Conservation (phyloP, 805 yeast species). For the Tetrapisispora iriomotensis region DNA sequence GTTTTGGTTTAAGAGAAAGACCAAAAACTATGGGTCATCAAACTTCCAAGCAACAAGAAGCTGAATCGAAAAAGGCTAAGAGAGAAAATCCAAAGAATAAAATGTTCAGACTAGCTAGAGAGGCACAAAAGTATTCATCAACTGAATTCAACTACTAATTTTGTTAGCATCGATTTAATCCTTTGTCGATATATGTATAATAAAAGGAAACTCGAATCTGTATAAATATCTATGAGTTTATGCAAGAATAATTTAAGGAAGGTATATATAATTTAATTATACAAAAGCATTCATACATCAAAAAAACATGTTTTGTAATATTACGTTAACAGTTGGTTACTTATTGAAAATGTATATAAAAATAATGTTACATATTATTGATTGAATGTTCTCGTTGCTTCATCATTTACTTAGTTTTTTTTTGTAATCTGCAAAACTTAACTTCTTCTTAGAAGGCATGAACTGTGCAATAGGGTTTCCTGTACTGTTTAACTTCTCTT, state of each 20-base stretch:
- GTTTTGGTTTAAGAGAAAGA: constrained; percentile 89
- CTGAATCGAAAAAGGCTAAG: constrained; percentile 33
- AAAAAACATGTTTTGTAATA: too few species aligned
- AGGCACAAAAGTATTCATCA: constrained; percentile 51
- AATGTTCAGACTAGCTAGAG: constrained; percentile 66
- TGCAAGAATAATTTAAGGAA: background rate
- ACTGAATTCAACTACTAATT: constrained; percentile 59
- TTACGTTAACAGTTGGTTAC: too few species aligned
- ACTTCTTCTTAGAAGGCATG: constrained; percentile 20
- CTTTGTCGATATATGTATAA: background rate
- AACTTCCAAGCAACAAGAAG: constrained; percentile 14
- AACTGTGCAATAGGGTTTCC: background rate
- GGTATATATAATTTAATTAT: too few species aligned
- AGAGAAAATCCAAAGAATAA: constrained; percentile 63
- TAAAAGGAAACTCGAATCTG: background rate
- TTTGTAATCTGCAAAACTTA: constrained; percentile 31
- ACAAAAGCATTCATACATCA: too few species aligned
- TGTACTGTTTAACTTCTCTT: background rate
- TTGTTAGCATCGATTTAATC: background rate
- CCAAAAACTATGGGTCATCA: constrained; percentile 66
- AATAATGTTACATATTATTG: too few species aligned
- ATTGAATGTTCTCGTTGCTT: background rate
- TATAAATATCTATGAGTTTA: background rate
- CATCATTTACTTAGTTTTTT: constrained; percentile 18
- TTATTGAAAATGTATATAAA: too few species aligned